Evolutionary conservation across 768 basidiomycete genomes (phyloP).

Genomic region (Trametes elegans): DNA sequence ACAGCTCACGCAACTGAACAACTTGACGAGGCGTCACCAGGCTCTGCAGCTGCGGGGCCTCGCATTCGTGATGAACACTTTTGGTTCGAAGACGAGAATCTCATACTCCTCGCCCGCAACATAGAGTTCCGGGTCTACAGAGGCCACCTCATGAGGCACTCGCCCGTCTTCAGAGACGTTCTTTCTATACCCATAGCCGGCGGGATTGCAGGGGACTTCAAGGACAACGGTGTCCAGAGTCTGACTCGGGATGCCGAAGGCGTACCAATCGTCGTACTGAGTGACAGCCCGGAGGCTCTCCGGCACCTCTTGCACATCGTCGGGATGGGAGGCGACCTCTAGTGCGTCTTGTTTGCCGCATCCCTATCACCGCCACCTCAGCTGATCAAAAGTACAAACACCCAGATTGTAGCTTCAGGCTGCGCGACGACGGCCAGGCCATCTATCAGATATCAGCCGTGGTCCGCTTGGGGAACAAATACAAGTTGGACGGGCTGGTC

Average conservation of each 20-base stretch:
- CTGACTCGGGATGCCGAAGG: no score
- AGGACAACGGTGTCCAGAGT: neutral
- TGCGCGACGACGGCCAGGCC: neutral
- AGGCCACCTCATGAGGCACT: conserved; percentile 23
- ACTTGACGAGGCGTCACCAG: neutral
- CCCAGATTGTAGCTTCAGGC: no score
- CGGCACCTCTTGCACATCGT: no score
- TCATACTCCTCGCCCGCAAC: conserved; percentile 26
- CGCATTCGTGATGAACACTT: no score
- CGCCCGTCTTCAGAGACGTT: conserved; percentile 22
- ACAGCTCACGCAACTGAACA: no score
- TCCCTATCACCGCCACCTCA: no score
- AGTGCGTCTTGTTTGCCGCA: no score
- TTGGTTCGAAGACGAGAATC: conserved; percentile 30
- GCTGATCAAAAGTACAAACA: no score
- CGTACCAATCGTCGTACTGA: no score
- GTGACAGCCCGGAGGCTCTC: no score
- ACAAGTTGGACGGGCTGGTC: neutral
- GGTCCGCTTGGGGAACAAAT: conserved; percentile 11
- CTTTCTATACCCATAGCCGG: conserved; percentile 1
- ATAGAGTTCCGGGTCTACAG: conserved; percentile 26
- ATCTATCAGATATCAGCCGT: neutral
- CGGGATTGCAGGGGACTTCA: neutral
- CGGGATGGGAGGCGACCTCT: no score
- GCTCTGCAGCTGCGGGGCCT: neutral